phyloP scores from a whole-genome alignment of 305 asterid genomes.

The Fraxinus dipetala region DNA sequence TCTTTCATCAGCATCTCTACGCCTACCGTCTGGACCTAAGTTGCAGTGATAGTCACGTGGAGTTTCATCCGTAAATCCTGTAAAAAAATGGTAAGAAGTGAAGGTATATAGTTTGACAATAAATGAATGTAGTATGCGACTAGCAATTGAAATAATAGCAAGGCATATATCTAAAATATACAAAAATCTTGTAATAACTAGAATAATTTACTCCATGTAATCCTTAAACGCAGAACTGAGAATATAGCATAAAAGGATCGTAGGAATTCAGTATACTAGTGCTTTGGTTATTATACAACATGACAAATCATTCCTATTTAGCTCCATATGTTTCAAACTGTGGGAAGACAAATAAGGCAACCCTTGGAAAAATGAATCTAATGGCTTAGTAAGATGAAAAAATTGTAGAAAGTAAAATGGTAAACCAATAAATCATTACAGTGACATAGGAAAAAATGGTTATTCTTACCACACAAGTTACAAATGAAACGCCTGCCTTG shows the following conservation, averaged over 20 bases:
- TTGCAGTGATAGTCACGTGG: conserved; percentile 97
- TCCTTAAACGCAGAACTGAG: background rate
- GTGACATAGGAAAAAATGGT: background rate
- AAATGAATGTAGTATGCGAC: background rate
- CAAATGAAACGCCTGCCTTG: conserved; percentile 94
- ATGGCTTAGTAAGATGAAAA: background rate
- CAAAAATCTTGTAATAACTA: background rate
- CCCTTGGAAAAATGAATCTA: background rate
- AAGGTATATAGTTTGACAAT: background rate
- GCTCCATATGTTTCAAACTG: conserved; percentile 1
- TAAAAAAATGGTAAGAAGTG: conserved; percentile 12
- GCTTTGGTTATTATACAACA: background rate
- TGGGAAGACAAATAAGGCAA: background rate
- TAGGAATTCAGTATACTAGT: background rate
- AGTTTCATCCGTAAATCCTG: conserved; percentile 92
- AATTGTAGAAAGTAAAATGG: conserved; percentile 9
- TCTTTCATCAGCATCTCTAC: conserved; percentile 65
- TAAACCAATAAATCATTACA: background rate
- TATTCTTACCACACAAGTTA: conserved; percentile 86
- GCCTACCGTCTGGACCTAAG: conserved; percentile 91
- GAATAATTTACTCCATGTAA: background rate
- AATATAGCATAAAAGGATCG: background rate
- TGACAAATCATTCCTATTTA: background rate
- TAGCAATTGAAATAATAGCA: background rate
- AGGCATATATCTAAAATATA: background rate